A percentile compares a stretch with the other conserved stretches of the same genome.
Conservation (phyloP, 176 grass and related monocot genomes). For the Microstegium vimineum region DNA sequence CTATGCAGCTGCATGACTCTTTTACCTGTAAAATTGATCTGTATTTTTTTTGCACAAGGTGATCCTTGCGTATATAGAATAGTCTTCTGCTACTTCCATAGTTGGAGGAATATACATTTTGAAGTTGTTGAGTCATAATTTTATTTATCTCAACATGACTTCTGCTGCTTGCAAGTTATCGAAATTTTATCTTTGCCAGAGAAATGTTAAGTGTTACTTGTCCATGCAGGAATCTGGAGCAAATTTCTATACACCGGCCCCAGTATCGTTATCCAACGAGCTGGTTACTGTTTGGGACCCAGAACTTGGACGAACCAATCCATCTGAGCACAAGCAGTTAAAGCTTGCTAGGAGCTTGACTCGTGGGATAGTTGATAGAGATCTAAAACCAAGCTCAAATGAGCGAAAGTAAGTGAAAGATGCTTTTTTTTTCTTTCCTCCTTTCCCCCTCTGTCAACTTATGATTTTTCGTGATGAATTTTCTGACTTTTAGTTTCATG, state of each 20-base stretch:
- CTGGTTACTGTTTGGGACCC: constrained; percentile 91
- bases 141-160: not conserved
- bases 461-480: not conserved
- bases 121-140: not conserved
- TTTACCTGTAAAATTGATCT: not conserved
- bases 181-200: not conserved
- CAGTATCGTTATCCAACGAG: constrained; percentile 75
- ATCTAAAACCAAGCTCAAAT: constrained; percentile 89
- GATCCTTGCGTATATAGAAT: not conserved
- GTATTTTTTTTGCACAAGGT: not conserved
- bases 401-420: constrained; percentile 73
- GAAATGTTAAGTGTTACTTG: constrained; percentile 8
- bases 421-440: constrained; percentile 10
- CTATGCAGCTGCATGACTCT: not conserved
- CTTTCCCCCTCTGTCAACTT: not conserved
- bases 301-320: constrained; percentile 84
- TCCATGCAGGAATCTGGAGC: constrained; percentile 72
- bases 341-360: constrained; percentile 92
- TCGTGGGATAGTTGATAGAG: constrained; percentile 93
- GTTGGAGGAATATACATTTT: not conserved
- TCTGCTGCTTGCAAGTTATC: not conserved
- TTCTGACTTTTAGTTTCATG: constrained; percentile 9
- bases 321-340: constrained; percentile 92
- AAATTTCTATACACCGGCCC: constrained; percentile 61
- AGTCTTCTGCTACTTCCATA: not conserved